Percentiles rank a stretch among this genome's conserved stretches.
Conservation (phyloP, 345 rosid genomes). For the Punica granatum region DNA sequence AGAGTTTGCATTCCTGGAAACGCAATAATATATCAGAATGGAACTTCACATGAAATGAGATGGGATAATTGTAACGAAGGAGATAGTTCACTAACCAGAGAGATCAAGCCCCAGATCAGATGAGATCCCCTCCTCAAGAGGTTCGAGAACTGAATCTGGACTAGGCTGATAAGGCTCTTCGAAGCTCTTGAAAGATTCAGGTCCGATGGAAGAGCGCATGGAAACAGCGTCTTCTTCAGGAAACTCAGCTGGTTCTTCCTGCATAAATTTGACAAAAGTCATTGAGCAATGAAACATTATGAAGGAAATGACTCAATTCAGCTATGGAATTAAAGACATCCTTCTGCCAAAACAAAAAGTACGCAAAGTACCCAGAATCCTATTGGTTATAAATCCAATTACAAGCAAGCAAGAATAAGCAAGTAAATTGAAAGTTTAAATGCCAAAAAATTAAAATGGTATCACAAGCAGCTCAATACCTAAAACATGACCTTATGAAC, state of each 20-base stretch:
- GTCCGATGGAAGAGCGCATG: constrained; percentile 34
- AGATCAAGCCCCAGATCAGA: constrained; percentile 17
- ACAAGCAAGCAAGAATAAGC: not conserved
- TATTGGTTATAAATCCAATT: not conserved
- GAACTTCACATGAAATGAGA: not conserved
- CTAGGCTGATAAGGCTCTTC: constrained; percentile 64
- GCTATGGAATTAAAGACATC: not conserved
- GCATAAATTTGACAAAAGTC: not conserved
- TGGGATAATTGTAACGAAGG: not conserved
- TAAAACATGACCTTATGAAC: too few relatives aligned
- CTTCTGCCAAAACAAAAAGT: too few relatives aligned
- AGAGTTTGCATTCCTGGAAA: constrained; percentile 15
- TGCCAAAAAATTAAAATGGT: not conserved
- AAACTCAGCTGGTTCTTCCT: constrained; percentile 8
- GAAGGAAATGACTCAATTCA: not conserved
- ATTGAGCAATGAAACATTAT: not conserved
- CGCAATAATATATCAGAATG: not conserved
- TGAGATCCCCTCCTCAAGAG: constrained; percentile 27
- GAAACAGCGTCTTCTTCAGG: constrained; percentile 30
- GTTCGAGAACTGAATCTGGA: constrained; percentile 78
- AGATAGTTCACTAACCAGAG: constrained; percentile 30
- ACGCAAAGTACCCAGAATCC: not conserved
- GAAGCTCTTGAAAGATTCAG: constrained; percentile 35
- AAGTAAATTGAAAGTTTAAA: not conserved
- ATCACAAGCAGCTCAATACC: not conserved